Conservation (phyloP, 2,329 filamentous ascomycete genomes). For the Talaromyces albobiverticillius region DNA sequence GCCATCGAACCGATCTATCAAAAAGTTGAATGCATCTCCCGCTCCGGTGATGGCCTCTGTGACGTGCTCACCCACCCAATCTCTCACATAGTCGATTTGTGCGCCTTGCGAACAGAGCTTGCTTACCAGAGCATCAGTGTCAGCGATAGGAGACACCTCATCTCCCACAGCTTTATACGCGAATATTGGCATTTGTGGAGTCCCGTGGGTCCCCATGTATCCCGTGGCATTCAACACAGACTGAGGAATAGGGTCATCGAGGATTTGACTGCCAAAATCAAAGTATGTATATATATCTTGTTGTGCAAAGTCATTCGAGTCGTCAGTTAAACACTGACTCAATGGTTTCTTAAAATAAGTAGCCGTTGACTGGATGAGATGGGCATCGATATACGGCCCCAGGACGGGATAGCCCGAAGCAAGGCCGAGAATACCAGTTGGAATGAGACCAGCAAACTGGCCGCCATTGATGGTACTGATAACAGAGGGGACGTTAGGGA, state of each 20-base stretch:
- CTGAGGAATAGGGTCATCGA: background rate
- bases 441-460: slow-evolving; percentile 34
- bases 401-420: slow-evolving; percentile 22
- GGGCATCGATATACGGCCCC: background rate
- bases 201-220: slow-evolving; percentile 7
- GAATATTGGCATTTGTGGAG: slow-evolving; percentile 48
- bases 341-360: background rate
- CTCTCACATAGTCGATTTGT: slow-evolving; percentile 45
- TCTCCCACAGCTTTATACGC: slow-evolving; percentile 51
- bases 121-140: slow-evolving; percentile 44
- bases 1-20: no score
- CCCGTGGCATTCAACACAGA: background rate
- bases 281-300: slow-evolving; percentile 2
- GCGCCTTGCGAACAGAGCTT: slow-evolving; percentile 42
- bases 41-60: no score
- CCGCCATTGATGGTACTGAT: slow-evolving; percentile 33
- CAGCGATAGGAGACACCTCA: slow-evolving; percentile 41
- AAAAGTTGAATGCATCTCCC: no score
- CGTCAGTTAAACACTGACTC: background rate
- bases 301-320: background rate
- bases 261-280: background rate
- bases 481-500: slow-evolving; percentile 40
- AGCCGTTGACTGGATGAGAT: background rate
- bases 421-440: slow-evolving; percentile 26
- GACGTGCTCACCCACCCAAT: slow-evolving; percentile 19